These are phyloP conservation scores for Hypoxylon intermedium DNA, from an alignment of 495 filamentous ascomycete genomes.

Conservation along the genomic window DNA sequence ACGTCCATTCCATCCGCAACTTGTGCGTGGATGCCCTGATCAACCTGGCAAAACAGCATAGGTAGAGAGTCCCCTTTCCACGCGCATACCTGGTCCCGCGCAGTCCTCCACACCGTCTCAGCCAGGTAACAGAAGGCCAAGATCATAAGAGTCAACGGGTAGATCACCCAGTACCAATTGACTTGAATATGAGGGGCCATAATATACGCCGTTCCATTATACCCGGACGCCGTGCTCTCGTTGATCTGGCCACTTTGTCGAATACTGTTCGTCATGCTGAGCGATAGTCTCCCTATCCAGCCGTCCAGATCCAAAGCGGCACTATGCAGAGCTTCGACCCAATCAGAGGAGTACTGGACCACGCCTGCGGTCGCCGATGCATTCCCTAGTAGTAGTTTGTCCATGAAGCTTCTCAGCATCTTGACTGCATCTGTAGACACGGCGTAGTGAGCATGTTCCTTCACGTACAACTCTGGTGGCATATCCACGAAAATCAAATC, in stretches of 20 bases:
- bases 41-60: slow-evolving; percentile 49
- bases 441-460: slow-evolving; percentile 35
- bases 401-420: slow-evolving; percentile 42
- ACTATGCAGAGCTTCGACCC: slow-evolving; percentile 49
- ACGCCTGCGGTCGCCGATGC: slow-evolving; percentile 34
- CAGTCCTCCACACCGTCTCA: slow-evolving; percentile 44
- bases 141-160: slow-evolving; percentile 46
- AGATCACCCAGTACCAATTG: slow-evolving; percentile 49
- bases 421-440: slow-evolving; percentile 42
- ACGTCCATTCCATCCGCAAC: slow-evolving; percentile 46
- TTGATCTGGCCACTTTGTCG: slow-evolving; percentile 37
- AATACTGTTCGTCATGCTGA: slow-evolving; percentile 46
- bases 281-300: slow-evolving; percentile 43
- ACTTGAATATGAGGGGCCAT: slow-evolving; percentile 44
- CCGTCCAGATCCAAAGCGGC: slow-evolving; percentile 35
- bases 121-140: slow-evolving; percentile 45
- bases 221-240: slow-evolving; percentile 7
- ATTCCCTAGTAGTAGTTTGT: slow-evolving; percentile 39
- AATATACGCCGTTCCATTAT: slow-evolving; percentile 41
- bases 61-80: slow-evolving; percentile 50
- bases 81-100: slow-evolving; percentile 43
- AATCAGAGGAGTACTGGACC: slow-evolving; percentile 47
- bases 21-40: slow-evolving; percentile 42
- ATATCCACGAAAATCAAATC: slow-evolving; percentile 46
- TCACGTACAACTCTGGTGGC: no score